phyloP scores from a whole-genome alignment of 352 stramenopile species.

The Detonula confervacea region DNA sequence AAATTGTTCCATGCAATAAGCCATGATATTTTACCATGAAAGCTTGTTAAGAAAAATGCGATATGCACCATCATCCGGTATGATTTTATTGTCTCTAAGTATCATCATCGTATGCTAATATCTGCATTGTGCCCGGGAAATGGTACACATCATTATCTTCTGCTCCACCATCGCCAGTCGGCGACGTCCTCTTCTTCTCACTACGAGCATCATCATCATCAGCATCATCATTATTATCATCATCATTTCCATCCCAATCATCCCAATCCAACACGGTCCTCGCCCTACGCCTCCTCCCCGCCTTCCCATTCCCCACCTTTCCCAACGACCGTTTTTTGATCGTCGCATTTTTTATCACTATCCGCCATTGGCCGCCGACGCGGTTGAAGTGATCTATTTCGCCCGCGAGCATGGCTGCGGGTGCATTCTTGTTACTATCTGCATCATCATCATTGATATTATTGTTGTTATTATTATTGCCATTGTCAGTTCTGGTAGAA shows the following conservation, averaged over 20 bases:
- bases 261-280: slow-evolving; percentile 41
- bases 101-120: slow-evolving; percentile 54
- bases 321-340: slow-evolving; percentile 25
- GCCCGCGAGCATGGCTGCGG: slow-evolving; percentile 41
- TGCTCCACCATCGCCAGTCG: background rate
- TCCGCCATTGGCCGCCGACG: slow-evolving; percentile 53
- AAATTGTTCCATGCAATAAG: too few species aligned
- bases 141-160: slow-evolving; percentile 3
- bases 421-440: slow-evolving; percentile 21
- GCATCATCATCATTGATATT: slow-evolving; percentile 5
- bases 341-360: slow-evolving; percentile 52
- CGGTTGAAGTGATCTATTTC: slow-evolving; percentile 60
- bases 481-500: background rate
- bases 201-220: background rate
- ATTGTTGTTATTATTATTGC: background rate
- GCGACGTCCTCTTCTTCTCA: background rate
- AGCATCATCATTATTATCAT: background rate
- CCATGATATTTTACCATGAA: too few species aligned
- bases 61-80: too few species aligned
- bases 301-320: slow-evolving; percentile 27
- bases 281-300: slow-evolving; percentile 16
- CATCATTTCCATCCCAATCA: slow-evolving; percentile 12
- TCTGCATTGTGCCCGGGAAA: slow-evolving; percentile 44
- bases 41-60: too few species aligned
- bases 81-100: too few species aligned